Conservation (phyloP, 345 rosid species). For the Linum usitatissimum region DNA sequence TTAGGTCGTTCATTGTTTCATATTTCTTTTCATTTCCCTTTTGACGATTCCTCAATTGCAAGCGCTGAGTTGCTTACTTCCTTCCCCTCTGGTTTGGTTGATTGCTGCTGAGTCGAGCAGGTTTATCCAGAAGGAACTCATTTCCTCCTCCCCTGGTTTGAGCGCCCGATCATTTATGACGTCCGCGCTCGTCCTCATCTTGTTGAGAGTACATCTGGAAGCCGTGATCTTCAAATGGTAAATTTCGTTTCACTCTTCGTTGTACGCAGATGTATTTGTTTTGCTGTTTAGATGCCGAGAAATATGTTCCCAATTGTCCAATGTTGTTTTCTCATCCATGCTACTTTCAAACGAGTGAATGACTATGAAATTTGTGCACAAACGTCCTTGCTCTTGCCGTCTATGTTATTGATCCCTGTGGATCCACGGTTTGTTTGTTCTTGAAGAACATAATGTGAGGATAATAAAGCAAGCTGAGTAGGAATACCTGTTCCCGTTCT, state of each 20-base stretch:
- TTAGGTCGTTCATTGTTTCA: background rate
- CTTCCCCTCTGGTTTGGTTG: background rate
- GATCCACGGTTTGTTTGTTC: background rate
- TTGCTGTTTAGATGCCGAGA: background rate
- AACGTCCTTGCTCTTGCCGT: background rate
- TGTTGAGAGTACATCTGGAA: constrained; percentile 11
- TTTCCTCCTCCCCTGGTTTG: constrained; percentile 83
- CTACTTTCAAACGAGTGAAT: background rate
- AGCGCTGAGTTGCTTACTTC: background rate
- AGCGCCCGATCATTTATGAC: constrained; percentile 84
- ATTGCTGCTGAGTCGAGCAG: constrained; percentile 23
- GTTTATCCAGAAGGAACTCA: constrained; percentile 95
- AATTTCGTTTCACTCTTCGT: background rate
- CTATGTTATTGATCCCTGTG: background rate
- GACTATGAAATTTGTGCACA: too few relatives aligned
- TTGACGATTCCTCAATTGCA: background rate
- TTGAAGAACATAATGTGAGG: background rate
- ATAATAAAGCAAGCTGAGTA: background rate
- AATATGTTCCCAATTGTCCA: too few relatives aligned
- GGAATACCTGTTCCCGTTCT: background rate
- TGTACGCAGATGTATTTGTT: background rate
- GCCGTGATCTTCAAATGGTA: constrained; percentile 17
- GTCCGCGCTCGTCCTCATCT: constrained; percentile 17
- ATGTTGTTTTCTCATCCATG: background rate
- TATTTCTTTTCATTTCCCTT: background rate